Evolutionary conservation across 257 asterid species (phyloP), one percentile per base, ranked within the genome.

Genomic region (Fraxinus pennsylvanica): DNA sequence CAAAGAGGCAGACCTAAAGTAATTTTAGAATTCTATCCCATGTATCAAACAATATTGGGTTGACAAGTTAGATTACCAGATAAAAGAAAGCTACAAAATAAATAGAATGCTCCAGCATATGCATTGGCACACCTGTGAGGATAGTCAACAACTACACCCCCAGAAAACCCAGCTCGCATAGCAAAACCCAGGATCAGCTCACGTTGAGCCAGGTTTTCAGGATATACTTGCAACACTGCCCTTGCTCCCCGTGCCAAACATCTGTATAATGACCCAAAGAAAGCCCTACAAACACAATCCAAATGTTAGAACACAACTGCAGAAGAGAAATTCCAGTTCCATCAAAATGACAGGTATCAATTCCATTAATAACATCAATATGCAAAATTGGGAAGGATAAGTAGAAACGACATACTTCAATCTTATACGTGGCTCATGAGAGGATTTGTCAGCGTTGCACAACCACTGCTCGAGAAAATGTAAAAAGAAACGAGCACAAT

Each of bases 391-490:
- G 61, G 2, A 75, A 69, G 80, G 59, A 66, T 12, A 17, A 4
- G 68, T 14, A 41, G 72, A 74, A 21, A 63, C 9, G 50, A 85
- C 96, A 74, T 92, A 96, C 99, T 89, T 96, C 87, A 96, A 87
- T 89, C 99, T 87, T 79, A 90, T 75, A 68, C 97, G 93, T 74
- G 99, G 99, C 82, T 95, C 97, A 75, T 95, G 99, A 74, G 87
- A 91, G 43, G 98, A 96, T 85, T 85, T 93, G 90, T 96, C 99
- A 32, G 99, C 99, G 81, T 96, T 96, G 94, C 99, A 96, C 72
- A 93, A 73, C 98, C 99, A 93, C 99, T 96, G 89, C 59, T 76
- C 57, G n/a, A 75, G 73, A 67, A 90, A 68, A 74, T 47, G 81
- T 41, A 52, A 74, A 67, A 67, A 52, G 22, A 61, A 75, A 72